Evolutionary conservation across 495 filamentous ascomycete genomes (phyloP), one percentile per base, ranked within the genome.

Genomic region (Penicillium steckii): DNA sequence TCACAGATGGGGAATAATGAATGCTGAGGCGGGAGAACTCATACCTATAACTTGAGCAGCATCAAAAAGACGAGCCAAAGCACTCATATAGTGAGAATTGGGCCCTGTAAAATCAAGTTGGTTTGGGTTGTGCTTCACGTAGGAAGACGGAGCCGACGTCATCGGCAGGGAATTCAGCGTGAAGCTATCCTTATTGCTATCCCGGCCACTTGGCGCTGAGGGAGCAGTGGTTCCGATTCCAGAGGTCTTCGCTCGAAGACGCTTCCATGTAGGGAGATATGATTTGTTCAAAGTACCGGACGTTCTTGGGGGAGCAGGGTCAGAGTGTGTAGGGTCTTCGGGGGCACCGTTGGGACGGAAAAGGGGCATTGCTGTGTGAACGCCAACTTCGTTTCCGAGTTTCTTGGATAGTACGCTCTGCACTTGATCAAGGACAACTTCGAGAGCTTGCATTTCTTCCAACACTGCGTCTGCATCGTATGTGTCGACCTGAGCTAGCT

Each of bases 371-470:
- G 81, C 71, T 1, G 88, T 83, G 43, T 89, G 85, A 7, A 91
- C 80, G 32, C 94, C 94, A 32, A 98, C 95, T 59, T 98, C 94
- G 53, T 76, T 86, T 13, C 94, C 93, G 3, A 98, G 79, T 61
- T 91, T 96, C 65, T 93, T 92, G 5, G 84, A 68, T 22, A 98
- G 74, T 10, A 77, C 75, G 8, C 79, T 66, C 67, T 96, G 91
- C 0, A 88, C 90, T 61, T 91, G 86, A 60, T 97, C 94, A 24
- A 98, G 79, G 29, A 97, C 78, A 47, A 74, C 78, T 70, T 98
- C 94, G 23, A 98, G 78, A n/a, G 83, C 75, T 63, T 97, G 90
- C 90, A 98, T 95, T 65, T 98, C 94, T 59, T 96, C 92, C 25
- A 95, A 73, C 13, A 98, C 84, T 17, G 91, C 89, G 58, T 95